Evolutionary conservation across 2,329 filamentous ascomycete species (phyloP).

Genomic region (Tolypocladium tropicale): DNA sequence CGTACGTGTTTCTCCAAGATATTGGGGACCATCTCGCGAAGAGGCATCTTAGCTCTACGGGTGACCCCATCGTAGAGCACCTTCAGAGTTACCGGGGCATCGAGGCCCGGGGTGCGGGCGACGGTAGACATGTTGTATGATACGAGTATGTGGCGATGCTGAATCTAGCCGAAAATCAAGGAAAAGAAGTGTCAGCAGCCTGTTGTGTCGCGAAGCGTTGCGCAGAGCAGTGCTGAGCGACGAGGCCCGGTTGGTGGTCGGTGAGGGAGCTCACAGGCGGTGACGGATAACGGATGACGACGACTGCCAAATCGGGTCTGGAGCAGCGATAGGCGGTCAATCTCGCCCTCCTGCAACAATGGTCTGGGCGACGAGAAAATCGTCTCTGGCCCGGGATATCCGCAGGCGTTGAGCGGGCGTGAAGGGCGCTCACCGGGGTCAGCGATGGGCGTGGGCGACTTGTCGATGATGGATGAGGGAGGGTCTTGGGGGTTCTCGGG

Average conservation of each 20-base stretch:
- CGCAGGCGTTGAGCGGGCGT: neutral
- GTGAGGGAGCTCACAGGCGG: constrained; percentile 2
- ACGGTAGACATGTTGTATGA: constrained; percentile 16
- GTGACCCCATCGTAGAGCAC: constrained; percentile 65
- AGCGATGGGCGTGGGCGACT: neutral
- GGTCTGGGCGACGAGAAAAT: neutral
- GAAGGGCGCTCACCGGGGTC: neutral
- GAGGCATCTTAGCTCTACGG: constrained; percentile 79
- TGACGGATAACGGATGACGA: neutral
- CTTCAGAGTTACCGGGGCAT: constrained; percentile 65
- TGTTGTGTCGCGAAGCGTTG: neutral
- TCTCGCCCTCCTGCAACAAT: neutral
- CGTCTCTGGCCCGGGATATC: neutral
- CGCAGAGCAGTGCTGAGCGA: neutral
- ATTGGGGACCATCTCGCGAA: constrained; percentile 68
- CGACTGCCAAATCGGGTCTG: neutral
- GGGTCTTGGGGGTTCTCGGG: neutral
- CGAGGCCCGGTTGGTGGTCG: neutral
- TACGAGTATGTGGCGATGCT: neutral
- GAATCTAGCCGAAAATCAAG: neutral
- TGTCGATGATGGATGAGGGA: neutral
- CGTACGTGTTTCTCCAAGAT: constrained; percentile 77
- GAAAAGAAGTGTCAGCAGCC: neutral
- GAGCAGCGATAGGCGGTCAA: neutral
- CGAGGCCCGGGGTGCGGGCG: constrained; percentile 12